Evolutionary conservation across 768 basidiomycete genomes (phyloP), one percentile per base, ranked within the genome.

Genomic region (Trametes cinnabarina): DNA sequence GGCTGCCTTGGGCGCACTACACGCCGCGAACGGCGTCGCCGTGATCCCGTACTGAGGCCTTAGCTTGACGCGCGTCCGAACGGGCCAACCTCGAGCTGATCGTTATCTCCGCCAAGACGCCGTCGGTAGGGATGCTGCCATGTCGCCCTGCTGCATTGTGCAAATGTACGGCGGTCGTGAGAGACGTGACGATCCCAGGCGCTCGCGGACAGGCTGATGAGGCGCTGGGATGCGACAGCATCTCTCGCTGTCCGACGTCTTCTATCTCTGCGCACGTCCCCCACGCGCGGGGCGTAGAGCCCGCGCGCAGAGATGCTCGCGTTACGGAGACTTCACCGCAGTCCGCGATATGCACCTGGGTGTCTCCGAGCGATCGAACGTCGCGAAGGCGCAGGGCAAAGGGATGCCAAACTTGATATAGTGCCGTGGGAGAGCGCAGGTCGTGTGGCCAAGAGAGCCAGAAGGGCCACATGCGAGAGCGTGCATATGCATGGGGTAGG

Each of bases 331-430:
- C 54, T 40, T 35, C 26, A 46, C 46, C 32, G 17, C 22, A 47
- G 54, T 55, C 54, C 54, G 54, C 54, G 54, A 55, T 26, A 35
- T 26, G 5, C 26, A 22, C 30, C 37, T 39, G 37, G 44, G 9
- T 46, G 32, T 25, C 34, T 20, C 44, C 42, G 35, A 22, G 17
- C 28, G 52, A 46, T 44, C 42, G 32, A 15, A 44, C 53, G 25
- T 37, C 23, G 34, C 34, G 34, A 39, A 26, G 54, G 37, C 28
- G 37, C 37, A 30, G 54, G 54, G 54, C 54, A 48, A 26, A 40
- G 54, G 54, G 54, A 47, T 35, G 44, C 30, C 17, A 43, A 20
- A 26, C 40, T 55, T 55, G 54, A 55, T 55, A 55, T 41, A 41
- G 35, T 32, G 35, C 46, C 26, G 54, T 48, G 54, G 26, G 54